phyloP scores from a whole-genome alignment of 164 flowering plant species.

The Malania oleifera region DNA sequence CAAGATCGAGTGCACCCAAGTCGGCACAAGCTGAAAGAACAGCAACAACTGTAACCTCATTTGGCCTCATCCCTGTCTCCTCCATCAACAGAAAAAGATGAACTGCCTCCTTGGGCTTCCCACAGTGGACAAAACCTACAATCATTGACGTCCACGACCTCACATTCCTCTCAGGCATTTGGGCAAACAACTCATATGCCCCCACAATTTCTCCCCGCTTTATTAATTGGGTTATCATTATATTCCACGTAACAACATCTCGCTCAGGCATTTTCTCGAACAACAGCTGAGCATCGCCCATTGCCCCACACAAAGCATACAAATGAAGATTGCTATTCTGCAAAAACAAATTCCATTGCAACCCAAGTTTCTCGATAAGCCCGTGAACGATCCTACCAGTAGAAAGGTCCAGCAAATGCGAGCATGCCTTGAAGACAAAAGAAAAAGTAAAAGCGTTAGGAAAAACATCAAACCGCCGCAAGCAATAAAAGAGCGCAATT shows the following conservation, averaged over 20 bases:
- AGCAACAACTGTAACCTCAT: slow-evolving; percentile 69
- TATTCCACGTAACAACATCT: slow-evolving; percentile 70
- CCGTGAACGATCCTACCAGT: slow-evolving; percentile 52
- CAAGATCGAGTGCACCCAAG: slow-evolving; percentile 55
- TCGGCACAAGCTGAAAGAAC: slow-evolving; percentile 75
- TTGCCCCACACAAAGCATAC: slow-evolving; percentile 43
- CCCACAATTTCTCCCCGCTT: slow-evolving; percentile 34
- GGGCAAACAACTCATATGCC: slow-evolving; percentile 41
- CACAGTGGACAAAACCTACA: slow-evolving; percentile 55
- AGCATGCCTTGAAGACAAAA: slow-evolving; percentile 61
- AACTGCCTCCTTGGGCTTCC: slow-evolving; percentile 54
- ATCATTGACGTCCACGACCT: slow-evolving; percentile 71
- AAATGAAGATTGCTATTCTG: slow-evolving; percentile 47
- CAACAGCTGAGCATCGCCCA: slow-evolving; percentile 34
- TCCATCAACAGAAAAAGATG: slow-evolving; percentile 51
- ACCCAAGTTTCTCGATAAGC: slow-evolving; percentile 55
- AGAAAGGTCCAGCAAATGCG: slow-evolving; percentile 22
- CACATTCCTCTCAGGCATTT: slow-evolving; percentile 56
- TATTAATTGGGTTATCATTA: slow-evolving; percentile 48
- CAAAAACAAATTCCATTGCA: slow-evolving; percentile 44
- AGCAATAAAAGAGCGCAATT: slow-evolving; percentile 33
- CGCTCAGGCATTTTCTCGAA: slow-evolving; percentile 51
- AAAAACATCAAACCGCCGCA: slow-evolving; percentile 26
- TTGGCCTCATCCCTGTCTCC: slow-evolving; percentile 39
- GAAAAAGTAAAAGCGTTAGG: slow-evolving; percentile 59